phyloP scores from a whole-genome alignment of 352 stramenopile genomes.

The Globisporangium megalacanthum region DNA sequence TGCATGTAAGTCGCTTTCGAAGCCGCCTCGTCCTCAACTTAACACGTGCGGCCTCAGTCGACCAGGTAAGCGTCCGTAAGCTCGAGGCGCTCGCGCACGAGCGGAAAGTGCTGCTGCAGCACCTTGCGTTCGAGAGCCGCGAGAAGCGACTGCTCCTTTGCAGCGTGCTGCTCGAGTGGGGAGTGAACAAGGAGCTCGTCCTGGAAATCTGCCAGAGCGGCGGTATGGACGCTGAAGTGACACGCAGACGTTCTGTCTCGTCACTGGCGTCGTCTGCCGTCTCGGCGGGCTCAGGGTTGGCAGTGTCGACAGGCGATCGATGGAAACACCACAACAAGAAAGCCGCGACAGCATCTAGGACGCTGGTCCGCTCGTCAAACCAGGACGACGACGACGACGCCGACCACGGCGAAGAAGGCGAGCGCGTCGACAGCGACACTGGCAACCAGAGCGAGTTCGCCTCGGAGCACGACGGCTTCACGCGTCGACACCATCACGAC shows the following conservation, averaged over 20 bases:
- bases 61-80: conserved; percentile 12
- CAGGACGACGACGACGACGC: conserved; percentile 11
- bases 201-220: conserved; percentile 41
- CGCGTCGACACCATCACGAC: conserved; percentile 1
- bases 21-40: too few relatives aligned
- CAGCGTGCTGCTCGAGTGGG: conserved; percentile 48
- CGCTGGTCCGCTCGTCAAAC: neutral
- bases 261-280: neutral
- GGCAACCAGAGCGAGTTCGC: conserved; percentile 9
- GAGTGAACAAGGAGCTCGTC: conserved; percentile 36
- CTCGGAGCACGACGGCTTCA: neutral
- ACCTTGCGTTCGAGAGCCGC: conserved; percentile 29
- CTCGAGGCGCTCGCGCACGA: conserved; percentile 20
- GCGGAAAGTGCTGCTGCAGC: conserved; percentile 24
- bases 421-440: conserved; percentile 2
- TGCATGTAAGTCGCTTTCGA: too few relatives aligned
- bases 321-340: neutral
- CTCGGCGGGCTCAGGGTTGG: neutral
- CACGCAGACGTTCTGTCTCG: neutral
- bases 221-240: conserved; percentile 6
- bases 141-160: conserved; percentile 41
- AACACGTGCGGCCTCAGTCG: neutral
- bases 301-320: neutral
- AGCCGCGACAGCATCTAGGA: neutral
- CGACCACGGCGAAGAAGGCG: conserved; percentile 6